Evolutionary conservation across 192 early-diverging fungal genomes (phyloP).

Genomic region (Blastocladiella britannica): DNA sequence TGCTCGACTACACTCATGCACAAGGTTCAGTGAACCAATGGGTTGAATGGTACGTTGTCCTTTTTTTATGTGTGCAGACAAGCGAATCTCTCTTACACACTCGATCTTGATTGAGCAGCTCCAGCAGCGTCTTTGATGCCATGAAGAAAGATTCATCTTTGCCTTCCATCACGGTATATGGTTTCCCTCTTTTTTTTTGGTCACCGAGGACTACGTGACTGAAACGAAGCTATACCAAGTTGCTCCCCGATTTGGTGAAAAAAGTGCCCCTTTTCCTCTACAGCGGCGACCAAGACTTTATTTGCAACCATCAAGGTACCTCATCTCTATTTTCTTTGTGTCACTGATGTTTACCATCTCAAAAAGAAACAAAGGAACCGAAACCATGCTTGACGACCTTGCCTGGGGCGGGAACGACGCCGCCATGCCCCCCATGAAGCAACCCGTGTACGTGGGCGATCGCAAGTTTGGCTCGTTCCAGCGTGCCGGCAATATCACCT

Average conservation of each 20-base stretch:
- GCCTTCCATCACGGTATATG: no score
- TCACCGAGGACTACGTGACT: no score
- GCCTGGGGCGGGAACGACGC: neutral
- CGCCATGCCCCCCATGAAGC: no score
- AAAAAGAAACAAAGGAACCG: neutral
- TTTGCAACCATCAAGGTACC: slow-evolving; percentile 4
- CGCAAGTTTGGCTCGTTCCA: slow-evolving; percentile 11
- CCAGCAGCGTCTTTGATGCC: no score
- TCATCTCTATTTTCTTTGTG: neutral
- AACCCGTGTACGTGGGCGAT: slow-evolving; percentile 13
- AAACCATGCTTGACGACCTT: neutral
- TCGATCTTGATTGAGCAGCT: no score
- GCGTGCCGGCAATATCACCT: slow-evolving; percentile 18
- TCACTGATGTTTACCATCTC: neutral
- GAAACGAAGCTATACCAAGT: neutral
- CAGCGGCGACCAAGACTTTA: slow-evolving; percentile 3
- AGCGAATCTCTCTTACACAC: no score
- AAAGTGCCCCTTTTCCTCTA: slow-evolving; percentile 1
- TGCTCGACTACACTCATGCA: no score
- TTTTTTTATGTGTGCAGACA: no score
- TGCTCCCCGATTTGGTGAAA: neutral
- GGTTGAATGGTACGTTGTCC: no score
- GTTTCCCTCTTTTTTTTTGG: no score
- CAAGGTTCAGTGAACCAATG: no score
- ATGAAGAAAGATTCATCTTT: no score